These are phyloP conservation scores for Xylaria sp. DNA, from an alignment of 2,329 filamentous ascomycete species.

Conservation along the genomic window DNA sequence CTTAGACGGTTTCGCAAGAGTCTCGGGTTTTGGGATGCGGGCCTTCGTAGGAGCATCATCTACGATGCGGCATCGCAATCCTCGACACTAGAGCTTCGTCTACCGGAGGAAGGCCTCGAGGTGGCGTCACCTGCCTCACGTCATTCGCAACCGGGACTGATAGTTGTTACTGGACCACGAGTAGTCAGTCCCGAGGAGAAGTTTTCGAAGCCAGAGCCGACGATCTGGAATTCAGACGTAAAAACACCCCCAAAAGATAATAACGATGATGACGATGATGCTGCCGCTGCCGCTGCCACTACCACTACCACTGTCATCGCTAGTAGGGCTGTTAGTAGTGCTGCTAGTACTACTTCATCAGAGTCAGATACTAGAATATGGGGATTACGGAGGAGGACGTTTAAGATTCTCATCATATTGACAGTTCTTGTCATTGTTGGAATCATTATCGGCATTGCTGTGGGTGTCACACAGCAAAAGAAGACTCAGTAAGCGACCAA, in stretches of 20 bases:
- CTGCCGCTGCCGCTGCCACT: background rate
- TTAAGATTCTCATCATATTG: conserved; percentile 36
- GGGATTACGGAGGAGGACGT: conserved; percentile 36
- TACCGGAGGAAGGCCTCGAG: conserved; percentile 43
- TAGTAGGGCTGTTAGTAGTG: background rate
- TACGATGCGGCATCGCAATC: conserved; percentile 14
- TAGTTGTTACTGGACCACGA: conserved; percentile 39
- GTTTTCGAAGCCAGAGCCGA: conserved; percentile 13
- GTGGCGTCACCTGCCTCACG: conserved; percentile 31
- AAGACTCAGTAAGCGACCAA: conserved; percentile 35
- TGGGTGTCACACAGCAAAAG: conserved; percentile 40
- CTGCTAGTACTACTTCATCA: background rate
- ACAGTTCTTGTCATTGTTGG: conserved; percentile 39
- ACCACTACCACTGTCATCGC: no score
- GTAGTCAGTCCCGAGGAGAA: conserved; percentile 39
- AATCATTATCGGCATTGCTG: conserved; percentile 40
- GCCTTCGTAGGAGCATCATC: conserved; percentile 5
- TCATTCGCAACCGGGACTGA: conserved; percentile 38
- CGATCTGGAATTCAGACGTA: conserved; percentile 16
- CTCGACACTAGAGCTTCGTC: conserved; percentile 39
- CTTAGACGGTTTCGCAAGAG: conserved; percentile 45
- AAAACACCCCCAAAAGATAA: background rate
- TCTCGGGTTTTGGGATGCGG: conserved; percentile 26
- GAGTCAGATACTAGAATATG: conserved; percentile 15
- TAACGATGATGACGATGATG: background rate